Percentiles rank a stretch among this genome's conserved stretches.
These are phyloP conservation scores for Chrysoporthe puriensis DNA, from an alignment of 2,329 filamentous ascomycete genomes.

Conservation along the genomic window DNA sequence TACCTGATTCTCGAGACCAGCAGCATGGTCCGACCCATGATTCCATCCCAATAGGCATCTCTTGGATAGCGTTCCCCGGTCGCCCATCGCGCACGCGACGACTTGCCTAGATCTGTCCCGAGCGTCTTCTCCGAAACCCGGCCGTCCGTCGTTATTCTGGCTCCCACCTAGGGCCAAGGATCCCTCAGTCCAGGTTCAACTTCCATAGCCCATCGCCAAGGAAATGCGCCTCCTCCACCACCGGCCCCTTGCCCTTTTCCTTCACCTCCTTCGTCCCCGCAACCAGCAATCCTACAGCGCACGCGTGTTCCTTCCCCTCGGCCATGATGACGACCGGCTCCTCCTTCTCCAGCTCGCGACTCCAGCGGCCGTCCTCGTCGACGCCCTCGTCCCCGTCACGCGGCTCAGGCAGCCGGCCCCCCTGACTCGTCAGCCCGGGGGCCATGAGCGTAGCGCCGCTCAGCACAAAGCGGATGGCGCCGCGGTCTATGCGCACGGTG, in stretches of 20 bases:
- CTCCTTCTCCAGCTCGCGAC: conserved; percentile 73
- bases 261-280: conserved; percentile 90
- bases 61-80: neutral
- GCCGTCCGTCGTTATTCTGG: too few relatives aligned
- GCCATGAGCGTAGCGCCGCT: conserved; percentile 95
- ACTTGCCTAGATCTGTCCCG: neutral
- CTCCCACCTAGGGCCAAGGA: neutral
- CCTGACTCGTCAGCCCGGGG: conserved; percentile 82
- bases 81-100: neutral
- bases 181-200: conserved; percentile 54
- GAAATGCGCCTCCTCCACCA: conserved; percentile 92
- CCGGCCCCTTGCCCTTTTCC: conserved; percentile 90
- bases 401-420: conserved; percentile 74
- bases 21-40: neutral
- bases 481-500: conserved; percentile 86
- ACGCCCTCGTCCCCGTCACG: conserved; percentile 46
- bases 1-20: neutral
- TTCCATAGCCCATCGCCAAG: conserved; percentile 93
- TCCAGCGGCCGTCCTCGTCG: conserved; percentile 60
- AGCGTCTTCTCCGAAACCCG: neutral
- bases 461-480: conserved; percentile 95
- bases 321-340: conserved; percentile 87
- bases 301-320: conserved; percentile 92
- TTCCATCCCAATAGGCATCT: neutral
- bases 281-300: conserved; percentile 82